A percentile compares a stretch with the other conserved stretches of the same genome.
Conservation (phyloP, 2,329 filamentous ascomycete genomes). For the Colletotrichum musicola region DNA sequence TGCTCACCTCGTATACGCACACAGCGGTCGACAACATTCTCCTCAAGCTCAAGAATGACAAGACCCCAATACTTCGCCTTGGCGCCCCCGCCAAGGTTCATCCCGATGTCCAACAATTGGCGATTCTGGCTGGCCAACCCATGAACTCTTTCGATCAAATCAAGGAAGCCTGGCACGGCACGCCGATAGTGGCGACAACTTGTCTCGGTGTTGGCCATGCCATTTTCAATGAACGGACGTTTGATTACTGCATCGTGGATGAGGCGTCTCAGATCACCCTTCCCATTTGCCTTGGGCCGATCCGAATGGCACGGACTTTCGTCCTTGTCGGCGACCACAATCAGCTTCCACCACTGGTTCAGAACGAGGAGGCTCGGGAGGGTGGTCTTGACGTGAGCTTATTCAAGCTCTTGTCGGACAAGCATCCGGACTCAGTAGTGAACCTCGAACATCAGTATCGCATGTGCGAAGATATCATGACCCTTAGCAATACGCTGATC, state of each 20-base stretch:
- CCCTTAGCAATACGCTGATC: constrained; percentile 90
- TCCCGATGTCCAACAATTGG: constrained; percentile 87
- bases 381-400: constrained; percentile 93
- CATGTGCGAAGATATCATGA: constrained; percentile 98
- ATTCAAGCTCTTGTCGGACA: constrained; percentile 93
- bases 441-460: constrained; percentile 96
- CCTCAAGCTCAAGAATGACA: constrained; percentile 86
- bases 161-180: constrained; percentile 84
- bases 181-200: constrained; percentile 92
- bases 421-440: constrained; percentile 87
- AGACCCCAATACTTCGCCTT: constrained; percentile 84
- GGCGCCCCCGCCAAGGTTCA: constrained; percentile 89
- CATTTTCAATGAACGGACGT: constrained; percentile 87
- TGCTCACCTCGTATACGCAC: constrained; percentile 96
- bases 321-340: constrained; percentile 97
- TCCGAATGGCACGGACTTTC: constrained; percentile 92
- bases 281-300: constrained; percentile 92
- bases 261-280: constrained; percentile 98
- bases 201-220: constrained; percentile 92
- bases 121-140: constrained; percentile 79
- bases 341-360: constrained; percentile 92
- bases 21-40: constrained; percentile 98
- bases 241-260: constrained; percentile 98
- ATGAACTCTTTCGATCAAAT: constrained; percentile 87
- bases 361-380: constrained; percentile 87